Conservation (phyloP, 2,329 filamentous ascomycete genomes). For the Magnaporthiopsis incrustans region DNA sequence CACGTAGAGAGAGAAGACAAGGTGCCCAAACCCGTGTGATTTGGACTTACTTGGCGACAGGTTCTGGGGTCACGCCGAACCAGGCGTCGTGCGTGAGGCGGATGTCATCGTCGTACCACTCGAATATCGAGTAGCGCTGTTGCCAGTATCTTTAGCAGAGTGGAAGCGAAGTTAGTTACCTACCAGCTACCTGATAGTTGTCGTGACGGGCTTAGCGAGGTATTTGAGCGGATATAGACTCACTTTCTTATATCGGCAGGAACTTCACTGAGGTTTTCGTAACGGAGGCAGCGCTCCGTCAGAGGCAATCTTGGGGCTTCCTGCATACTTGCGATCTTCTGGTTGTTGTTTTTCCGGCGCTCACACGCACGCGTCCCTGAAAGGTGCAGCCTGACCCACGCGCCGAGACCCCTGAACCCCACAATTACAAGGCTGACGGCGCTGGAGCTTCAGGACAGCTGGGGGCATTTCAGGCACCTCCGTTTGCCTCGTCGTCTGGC, state of each 20-base stretch:
- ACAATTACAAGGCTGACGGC: constrained; percentile 6
- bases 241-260: constrained; percentile 82
- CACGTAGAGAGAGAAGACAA: too few relatives aligned
- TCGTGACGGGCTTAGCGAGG: background rate
- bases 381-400: background rate
- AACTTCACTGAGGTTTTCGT: constrained; percentile 60
- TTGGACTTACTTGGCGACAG: constrained; percentile 64
- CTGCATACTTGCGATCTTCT: constrained; percentile 23
- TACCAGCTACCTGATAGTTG: too few relatives aligned
- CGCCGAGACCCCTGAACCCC: background rate
- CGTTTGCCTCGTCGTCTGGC: background rate
- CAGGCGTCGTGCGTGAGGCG: constrained; percentile 89
- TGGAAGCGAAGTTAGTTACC: too few relatives aligned
- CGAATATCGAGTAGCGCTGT: constrained; percentile 82
- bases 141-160: constrained; percentile 65
- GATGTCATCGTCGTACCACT: constrained; percentile 77
- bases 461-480: too few relatives aligned
- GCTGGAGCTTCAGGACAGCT: constrained; percentile 8
- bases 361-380: too few relatives aligned
- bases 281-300: constrained; percentile 66
- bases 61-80: constrained; percentile 95
- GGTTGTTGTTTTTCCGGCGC: too few relatives aligned
- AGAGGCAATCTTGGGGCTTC: constrained; percentile 40
- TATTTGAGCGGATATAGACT: constrained; percentile 13
- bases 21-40: too few relatives aligned